phyloP scores from a whole-genome alignment of 2,329 filamentous ascomycete genomes.

The Epichloe scottii region DNA sequence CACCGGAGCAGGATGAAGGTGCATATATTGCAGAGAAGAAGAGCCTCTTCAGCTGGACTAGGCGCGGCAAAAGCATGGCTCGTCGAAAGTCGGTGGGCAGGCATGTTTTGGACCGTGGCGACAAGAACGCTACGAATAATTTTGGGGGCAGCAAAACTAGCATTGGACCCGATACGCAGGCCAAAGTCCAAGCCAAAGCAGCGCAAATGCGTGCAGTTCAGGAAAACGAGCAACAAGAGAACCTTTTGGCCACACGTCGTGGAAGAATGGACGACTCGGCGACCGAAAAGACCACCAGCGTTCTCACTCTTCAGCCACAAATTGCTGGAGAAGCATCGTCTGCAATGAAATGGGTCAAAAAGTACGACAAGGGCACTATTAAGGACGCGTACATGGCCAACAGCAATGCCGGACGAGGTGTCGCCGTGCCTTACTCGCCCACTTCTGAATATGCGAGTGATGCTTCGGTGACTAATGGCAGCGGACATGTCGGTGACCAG shows the following conservation, averaged over 20 bases:
- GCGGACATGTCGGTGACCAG: not conserved
- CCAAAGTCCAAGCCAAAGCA: conserved; percentile 83
- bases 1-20: conserved; percentile 68
- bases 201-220: conserved; percentile 67
- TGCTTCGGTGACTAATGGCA: conserved; percentile 5
- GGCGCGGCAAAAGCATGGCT: conserved; percentile 46
- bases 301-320: conserved; percentile 74
- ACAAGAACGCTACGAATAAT: conserved; percentile 29
- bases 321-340: conserved; percentile 80
- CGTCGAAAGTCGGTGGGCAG: conserved; percentile 63
- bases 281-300: conserved; percentile 72
- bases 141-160: conserved; percentile 60
- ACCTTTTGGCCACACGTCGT: conserved; percentile 29
- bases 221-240: conserved; percentile 41
- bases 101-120: conserved; percentile 35
- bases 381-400: conserved; percentile 78
- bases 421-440: conserved; percentile 20
- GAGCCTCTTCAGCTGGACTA: conserved; percentile 79
- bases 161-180: conserved; percentile 83
- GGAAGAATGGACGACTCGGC: conserved; percentile 44
- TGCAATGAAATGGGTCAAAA: conserved; percentile 92
- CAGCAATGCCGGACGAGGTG: conserved; percentile 56
- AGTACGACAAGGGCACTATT: conserved; percentile 83
- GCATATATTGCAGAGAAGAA: conserved; percentile 96
- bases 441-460: conserved; percentile 22